phyloP scores from a whole-genome alignment of 257 asterid species.

The Ajuga chamaepitys region DNA sequence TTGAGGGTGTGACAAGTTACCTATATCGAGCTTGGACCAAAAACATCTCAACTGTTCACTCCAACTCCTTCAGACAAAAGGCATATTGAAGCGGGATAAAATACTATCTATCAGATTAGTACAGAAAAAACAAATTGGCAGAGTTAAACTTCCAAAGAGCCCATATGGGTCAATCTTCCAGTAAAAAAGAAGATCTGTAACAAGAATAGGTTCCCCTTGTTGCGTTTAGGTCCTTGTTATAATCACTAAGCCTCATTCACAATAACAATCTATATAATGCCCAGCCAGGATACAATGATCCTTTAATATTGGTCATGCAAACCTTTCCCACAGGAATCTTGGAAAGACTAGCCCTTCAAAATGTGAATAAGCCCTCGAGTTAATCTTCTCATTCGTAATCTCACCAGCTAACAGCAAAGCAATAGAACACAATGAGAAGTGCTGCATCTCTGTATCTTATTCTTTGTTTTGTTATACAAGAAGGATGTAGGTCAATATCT shows the following conservation, averaged over 20 bases:
- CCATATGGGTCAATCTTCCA: neutral
- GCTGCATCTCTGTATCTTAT: too few relatives aligned
- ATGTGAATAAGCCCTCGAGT: neutral
- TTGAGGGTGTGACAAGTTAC: too few relatives aligned
- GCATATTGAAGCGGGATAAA: neutral
- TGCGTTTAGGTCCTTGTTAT: neutral
- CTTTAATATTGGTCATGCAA: neutral
- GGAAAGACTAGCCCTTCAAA: neutral
- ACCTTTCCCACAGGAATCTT: neutral
- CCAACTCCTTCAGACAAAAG: neutral
- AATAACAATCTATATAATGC: constrained; percentile 1
- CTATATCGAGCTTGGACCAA: neutral
- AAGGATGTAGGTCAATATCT: too few relatives aligned
- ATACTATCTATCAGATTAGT: neutral
- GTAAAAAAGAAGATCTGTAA: neutral
- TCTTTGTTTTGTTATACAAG: too few relatives aligned
- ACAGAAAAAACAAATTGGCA: neutral
- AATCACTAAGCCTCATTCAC: neutral
- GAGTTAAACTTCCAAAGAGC: neutral
- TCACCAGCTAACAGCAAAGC: neutral
- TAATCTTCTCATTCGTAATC: neutral
- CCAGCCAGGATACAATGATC: neutral
- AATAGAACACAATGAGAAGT: too few relatives aligned
- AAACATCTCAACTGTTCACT: neutral
- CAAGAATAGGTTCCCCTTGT: neutral